Base-by-base conservation (phyloP, 2,329 filamentous ascomycete species). In the Hortaea sp. region DNA sequence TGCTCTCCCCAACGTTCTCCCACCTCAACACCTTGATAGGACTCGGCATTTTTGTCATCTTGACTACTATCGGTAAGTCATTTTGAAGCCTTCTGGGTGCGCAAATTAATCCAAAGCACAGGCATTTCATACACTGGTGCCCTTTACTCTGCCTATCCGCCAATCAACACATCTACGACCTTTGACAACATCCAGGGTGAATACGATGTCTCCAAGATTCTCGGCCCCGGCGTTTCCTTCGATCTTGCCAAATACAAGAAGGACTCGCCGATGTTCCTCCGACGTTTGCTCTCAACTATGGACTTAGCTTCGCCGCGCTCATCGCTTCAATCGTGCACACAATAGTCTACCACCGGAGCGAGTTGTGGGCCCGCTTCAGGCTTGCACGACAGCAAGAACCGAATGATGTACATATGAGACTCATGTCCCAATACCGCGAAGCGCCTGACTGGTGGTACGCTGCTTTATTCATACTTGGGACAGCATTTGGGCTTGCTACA, bases 251-350 rank as follows among this genome's bases (percentile, higher is more conserved):
- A 85, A 12, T 94, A 94, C 64, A 72, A 80, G 41, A 76, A 73
- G n/a, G 94, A 94, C 66, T 90, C 85, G 55, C 79, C 84, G 12
- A 85, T 94, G 1, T 94, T 89, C 54, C 68, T 94, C 6, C 92
- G 49, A 92, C 88, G 0, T 94, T 92, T 60, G 85, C 89, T 13
- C 73, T 94, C 37, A 89, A 85, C 59, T 94, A 94, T 55, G 87
- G 83, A 2, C 76, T 94, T 27, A 87, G 92, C 58, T 94, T 94
- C 62, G 88, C 88, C 9, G 85, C 84, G 1, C 71, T 94, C 13
- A 82, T 86, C 27, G 84, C 86, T 1, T 71, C 94, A 9, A 69
- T 94, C 12, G 87, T 85, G 1, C 87, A 94, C 61, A 94, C 87
- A 0, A 71, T 77, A 20, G 85, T 87, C 59, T 92, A 87, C 85